phyloP scores from a whole-genome alignment of 257 asterid genomes.

The Misopates orontium region DNA sequence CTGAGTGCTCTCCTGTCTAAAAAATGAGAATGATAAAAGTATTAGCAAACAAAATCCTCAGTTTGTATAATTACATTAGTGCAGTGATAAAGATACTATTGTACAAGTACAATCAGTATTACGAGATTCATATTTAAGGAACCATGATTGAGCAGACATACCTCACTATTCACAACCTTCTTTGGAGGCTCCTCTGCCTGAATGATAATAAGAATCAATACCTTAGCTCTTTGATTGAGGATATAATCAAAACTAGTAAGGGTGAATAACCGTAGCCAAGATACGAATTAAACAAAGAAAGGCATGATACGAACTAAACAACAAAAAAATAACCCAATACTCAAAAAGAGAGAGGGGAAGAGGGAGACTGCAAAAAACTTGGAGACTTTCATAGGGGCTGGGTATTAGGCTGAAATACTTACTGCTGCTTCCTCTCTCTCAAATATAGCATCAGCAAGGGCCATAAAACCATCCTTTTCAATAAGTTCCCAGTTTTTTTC shows the following conservation, averaged over 20 bases:
- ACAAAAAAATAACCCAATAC: not conserved
- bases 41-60: slow-evolving; percentile 20
- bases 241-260: not conserved
- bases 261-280: slow-evolving; percentile 6
- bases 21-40: slow-evolving; percentile 21
- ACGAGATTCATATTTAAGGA: slow-evolving; percentile 4
- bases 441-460: slow-evolving; percentile 83
- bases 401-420: slow-evolving; percentile 24
- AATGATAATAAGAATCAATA: slow-evolving; percentile 27
- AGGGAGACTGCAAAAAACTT: not conserved
- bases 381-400: slow-evolving; percentile 13
- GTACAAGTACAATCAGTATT: slow-evolving; percentile 11
- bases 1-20: slow-evolving; percentile 37
- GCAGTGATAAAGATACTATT: not conserved
- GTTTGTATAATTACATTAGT: not conserved
- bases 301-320: slow-evolving; percentile 10
- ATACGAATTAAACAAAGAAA: slow-evolving; percentile 11
- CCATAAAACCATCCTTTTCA: slow-evolving; percentile 78
- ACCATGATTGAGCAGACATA: slow-evolving; percentile 29
- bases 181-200: slow-evolving; percentile 27
- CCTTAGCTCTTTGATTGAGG: slow-evolving; percentile 22
- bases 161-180: slow-evolving; percentile 31
- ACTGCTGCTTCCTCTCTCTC: slow-evolving; percentile 70
- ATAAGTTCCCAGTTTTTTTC: slow-evolving; percentile 80
- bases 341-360: not conserved